Percentiles rank a stretch among this genome's conserved stretches.
phyloP scores from a whole-genome alignment of 352 stramenopile species.

The Pythium folliculosum region DNA sequence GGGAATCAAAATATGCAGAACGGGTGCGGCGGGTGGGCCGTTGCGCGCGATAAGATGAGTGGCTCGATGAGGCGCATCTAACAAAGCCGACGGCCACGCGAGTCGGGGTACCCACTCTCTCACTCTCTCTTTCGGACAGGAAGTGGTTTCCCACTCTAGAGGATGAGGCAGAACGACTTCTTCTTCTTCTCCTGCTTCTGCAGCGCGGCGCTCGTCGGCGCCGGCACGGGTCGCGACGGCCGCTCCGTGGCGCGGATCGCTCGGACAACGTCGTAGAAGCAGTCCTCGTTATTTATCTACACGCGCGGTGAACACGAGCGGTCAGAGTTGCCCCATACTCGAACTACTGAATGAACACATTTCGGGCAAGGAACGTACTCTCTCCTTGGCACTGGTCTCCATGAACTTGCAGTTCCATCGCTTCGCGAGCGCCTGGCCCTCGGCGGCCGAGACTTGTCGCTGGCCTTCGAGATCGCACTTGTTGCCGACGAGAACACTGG shows the following conservation, averaged over 20 bases:
- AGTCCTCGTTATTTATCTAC: constrained; percentile 89
- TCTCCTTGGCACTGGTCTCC: constrained; percentile 88
- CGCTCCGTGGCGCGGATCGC: constrained; percentile 84
- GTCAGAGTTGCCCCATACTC: too few species aligned
- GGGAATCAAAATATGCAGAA: constrained; percentile 19
- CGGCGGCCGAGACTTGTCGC: constrained; percentile 63
- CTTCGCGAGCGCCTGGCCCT: constrained; percentile 67
- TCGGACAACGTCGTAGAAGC: constrained; percentile 88
- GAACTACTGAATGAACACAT: too few species aligned
- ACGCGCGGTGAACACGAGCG: too few species aligned
- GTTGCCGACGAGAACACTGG: constrained; percentile 86
- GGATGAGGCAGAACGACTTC: constrained; percentile 58
- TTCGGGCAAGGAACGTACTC: constrained; percentile 42
- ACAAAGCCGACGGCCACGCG: constrained; percentile 5
- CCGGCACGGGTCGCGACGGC: constrained; percentile 30
- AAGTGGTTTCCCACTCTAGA: constrained; percentile 17
- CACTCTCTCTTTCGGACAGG: not conserved
- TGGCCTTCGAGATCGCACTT: constrained; percentile 85
- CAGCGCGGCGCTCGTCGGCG: not conserved
- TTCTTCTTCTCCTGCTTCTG: constrained; percentile 48
- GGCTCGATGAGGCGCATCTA: constrained; percentile 8
- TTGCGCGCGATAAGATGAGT: not conserved
- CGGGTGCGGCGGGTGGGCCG: not conserved
- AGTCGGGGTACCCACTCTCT: not conserved
- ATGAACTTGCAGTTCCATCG: constrained; percentile 87